Evolutionary conservation across 192 early-diverging fungal genomes (phyloP), one percentile per base, ranked within the genome.

Genomic region (Backusella liffmaniae): DNA sequence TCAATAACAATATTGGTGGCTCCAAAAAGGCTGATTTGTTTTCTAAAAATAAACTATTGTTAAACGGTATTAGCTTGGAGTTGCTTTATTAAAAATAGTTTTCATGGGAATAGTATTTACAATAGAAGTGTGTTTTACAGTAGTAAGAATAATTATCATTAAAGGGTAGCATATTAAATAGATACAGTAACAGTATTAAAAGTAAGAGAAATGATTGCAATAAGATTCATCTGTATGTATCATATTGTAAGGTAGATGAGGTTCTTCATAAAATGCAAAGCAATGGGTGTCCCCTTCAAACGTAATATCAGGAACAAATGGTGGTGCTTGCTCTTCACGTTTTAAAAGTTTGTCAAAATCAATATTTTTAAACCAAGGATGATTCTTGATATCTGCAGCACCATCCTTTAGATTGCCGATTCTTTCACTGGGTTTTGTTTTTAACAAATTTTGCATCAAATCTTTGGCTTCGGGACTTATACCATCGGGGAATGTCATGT

Each of bases 381-480:
- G 95, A 18, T 84, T 80, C 75, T 94, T 94, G 77, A 96, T 88
- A 77, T 96, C 95, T 65, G 94, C 81, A 73, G 94, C 94, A n/a
- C 70, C 70, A 18, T 72, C 44, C 30, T 72, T 72, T 5, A 72
- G 70, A 29, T 72, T 72, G 29, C 95, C 95, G 66, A 94, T 87
- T 21, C 95, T 90, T 79, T 91, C 91, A 41, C 89, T 88, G 13
- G 89, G 84, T 78, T 96, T 94, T 4, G 93, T 85, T 12, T 90
- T 94, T 67, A 96, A 82, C 44, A 96, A 84, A 10, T 87, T 84
- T 73, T 89, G 84, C 74, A 96, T 90, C 36, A 96, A 84, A 72
- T 96, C 94, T 74, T 88, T 89, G 5, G 92, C 92, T 15, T 86
- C 74, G 2, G 88, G 76, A 56, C 90, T 87, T 66, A 96, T 91